Base-by-base conservation (phyloP, 805 yeast species). In the Candida railenensis region DNA sequence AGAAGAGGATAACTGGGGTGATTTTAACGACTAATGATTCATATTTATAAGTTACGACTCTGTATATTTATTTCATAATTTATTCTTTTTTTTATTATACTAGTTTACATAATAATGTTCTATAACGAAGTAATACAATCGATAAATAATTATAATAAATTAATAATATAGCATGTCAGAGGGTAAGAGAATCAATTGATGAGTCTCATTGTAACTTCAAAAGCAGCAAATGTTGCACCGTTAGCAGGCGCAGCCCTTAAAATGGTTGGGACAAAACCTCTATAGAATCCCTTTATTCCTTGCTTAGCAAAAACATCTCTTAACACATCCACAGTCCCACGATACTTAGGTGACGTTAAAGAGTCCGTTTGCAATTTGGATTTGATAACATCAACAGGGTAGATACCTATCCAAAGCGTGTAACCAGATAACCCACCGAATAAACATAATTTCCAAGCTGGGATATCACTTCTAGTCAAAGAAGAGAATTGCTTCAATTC, bases 241-340 rank as follows among this genome's bases (percentile, higher is more conserved):
- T 94, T 95, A 3, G 95, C 99, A 0, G 99, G 99, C 2, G 96
- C 96, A 42, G 99, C 98, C 69, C 99, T 85, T 53, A 94, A 71
- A 52, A 94, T 81, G 0, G 98, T 91, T 34, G 99, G 97, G 16
- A 82, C 67, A 62, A 95, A 91, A 1, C 99, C 99, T 67, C 85
- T 85, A 69, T 88, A 87, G 59, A 94, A 87, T 0, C 96, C 96
- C 51, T 74, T 74, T 21, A 82, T 48, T 22, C 98, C 97, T 44
- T 75, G 73, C n/a, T 75, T 72, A 42, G 62, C 65, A 58, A 63
- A 76, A 19, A 89, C 75, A 47, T 76, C 73, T 47, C 63, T 74
- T 15, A 80, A 69, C 22, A 89, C 95, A 48, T 78, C 78, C n/a
- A 76, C 39, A 34, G 87, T 73, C 34, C 77, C 79, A 45, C 67